Percentiles rank a stretch among this genome's conserved stretches.
Evolutionary conservation across 108 stramenopile species (phyloP).

Genomic region (Cyclotella distinguenda): DNA sequence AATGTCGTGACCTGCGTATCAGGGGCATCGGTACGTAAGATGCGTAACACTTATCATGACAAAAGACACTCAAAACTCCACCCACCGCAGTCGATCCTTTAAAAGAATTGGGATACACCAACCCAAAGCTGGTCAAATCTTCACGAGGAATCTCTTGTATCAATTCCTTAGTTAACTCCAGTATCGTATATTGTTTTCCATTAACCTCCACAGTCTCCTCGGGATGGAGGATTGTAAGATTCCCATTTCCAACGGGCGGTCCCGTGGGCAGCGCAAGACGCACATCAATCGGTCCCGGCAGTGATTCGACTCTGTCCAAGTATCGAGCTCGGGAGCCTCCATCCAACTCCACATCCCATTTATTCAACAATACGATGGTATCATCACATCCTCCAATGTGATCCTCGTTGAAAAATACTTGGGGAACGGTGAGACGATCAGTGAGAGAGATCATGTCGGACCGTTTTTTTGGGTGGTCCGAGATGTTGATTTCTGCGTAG

Average conservation of each 20-base stretch:
- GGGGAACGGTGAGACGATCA: constrained; percentile 44
- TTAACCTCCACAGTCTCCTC: constrained; percentile 25
- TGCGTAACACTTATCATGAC: background rate
- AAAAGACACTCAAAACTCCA: background rate
- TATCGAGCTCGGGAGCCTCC: constrained; percentile 9
- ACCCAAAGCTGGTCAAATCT: constrained; percentile 17
- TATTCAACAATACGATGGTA: constrained; percentile 25
- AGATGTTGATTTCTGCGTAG: constrained; percentile 42
- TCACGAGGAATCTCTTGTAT: constrained; percentile 29
- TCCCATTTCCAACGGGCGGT: constrained; percentile 27
- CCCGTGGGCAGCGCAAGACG: constrained; percentile 27
- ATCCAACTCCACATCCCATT: constrained; percentile 44
- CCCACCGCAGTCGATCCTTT: constrained; percentile 34
- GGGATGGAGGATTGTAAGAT: constrained; percentile 19
- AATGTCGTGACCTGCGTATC: constrained; percentile 25
- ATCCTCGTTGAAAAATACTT: constrained; percentile 51
- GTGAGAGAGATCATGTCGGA: constrained; percentile 47
- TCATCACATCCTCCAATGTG: constrained; percentile 58
- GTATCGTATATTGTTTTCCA: constrained; percentile 33
- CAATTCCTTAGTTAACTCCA: constrained; percentile 46
- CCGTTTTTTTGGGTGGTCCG: constrained; percentile 31
- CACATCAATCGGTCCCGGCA: constrained; percentile 25
- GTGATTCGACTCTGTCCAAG: constrained; percentile 12
- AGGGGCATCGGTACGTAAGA: background rate
- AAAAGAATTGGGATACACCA: constrained; percentile 39